A percentile compares a stretch with the other conserved stretches of the same genome.
phyloP scores from a whole-genome alignment of 2,329 filamentous ascomycete genomes.

The Lachnellula willkommii region DNA sequence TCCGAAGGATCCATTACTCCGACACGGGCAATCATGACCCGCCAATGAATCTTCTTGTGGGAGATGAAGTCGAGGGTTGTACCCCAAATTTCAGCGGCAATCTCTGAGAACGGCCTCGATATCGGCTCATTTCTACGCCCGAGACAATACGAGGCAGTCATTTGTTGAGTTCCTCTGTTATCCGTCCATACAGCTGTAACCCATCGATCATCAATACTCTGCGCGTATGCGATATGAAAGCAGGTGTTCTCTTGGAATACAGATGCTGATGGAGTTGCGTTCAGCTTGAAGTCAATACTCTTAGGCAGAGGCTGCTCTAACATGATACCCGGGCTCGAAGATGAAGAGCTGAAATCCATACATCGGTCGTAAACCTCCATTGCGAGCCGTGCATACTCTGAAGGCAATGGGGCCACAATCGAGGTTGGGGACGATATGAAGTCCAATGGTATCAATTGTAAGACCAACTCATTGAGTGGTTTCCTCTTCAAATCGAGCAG shows the following conservation, averaged over 20 bases:
- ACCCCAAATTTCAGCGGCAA: conserved; percentile 73
- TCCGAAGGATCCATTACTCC: conserved; percentile 64
- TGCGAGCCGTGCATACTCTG: conserved; percentile 57
- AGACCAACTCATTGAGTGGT: conserved; percentile 59
- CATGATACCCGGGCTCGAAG: conserved; percentile 65
- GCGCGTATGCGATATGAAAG: conserved; percentile 74
- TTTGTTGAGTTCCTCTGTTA: conserved; percentile 66
- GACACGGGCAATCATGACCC: conserved; percentile 68
- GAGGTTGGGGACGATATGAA: conserved; percentile 59
- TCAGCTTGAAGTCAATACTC: conserved; percentile 69
- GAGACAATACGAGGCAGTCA: conserved; percentile 68
- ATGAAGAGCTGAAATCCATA: conserved; percentile 48
- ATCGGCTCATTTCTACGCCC: conserved; percentile 50
- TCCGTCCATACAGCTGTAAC: conserved; percentile 77
- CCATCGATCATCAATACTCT: conserved; percentile 72
- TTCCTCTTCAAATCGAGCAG: conserved; percentile 45
- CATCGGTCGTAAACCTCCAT: conserved; percentile 76
- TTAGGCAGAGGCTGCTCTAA: conserved; percentile 66
- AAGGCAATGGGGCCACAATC: conserved; percentile 56
- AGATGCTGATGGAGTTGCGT: conserved; percentile 61
- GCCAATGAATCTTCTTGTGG: conserved; percentile 67
- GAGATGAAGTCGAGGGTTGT: conserved; percentile 70
- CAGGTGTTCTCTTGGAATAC: conserved; percentile 73
- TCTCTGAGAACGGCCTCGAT: conserved; percentile 51
- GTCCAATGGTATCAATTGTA: conserved; percentile 69